Percentiles rank a stretch among this genome's conserved stretches.
These are phyloP conservation scores for Mesembryanthemum crystallinum DNA, from an alignment of 148 eudicot species.

Conservation along the genomic window DNA sequence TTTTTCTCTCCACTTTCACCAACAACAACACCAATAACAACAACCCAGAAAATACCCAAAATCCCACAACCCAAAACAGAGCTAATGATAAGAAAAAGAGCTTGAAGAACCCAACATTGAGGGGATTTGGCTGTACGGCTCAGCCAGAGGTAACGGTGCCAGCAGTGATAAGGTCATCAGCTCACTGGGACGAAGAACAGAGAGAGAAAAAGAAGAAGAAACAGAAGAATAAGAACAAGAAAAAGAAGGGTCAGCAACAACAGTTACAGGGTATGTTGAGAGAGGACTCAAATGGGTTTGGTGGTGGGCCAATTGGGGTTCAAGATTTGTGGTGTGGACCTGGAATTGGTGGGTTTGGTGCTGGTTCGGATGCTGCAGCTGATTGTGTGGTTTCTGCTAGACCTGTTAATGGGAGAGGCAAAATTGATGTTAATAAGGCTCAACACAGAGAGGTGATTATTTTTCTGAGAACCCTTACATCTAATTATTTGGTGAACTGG, in stretches of 20 bases:
- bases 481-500: neutral
- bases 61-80: neutral
- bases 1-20: slow-evolving; percentile 40
- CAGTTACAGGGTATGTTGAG: slow-evolving; percentile 23
- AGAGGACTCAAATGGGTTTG: slow-evolving; percentile 18
- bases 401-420: slow-evolving; percentile 42
- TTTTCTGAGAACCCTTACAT: neutral
- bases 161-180: slow-evolving; percentile 60
- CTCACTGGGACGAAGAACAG: slow-evolving; percentile 52
- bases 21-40: slow-evolving; percentile 4
- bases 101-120: slow-evolving; percentile 39
- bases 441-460: slow-evolving; percentile 48
- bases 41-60: neutral
- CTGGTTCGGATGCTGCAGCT: slow-evolving; percentile 52
- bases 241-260: slow-evolving; percentile 27
- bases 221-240: slow-evolving; percentile 33
- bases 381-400: slow-evolving; percentile 57
- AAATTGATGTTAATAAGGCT: slow-evolving; percentile 50
- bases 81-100: slow-evolving; percentile 38
- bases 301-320: slow-evolving; percentile 20
- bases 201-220: slow-evolving; percentile 27
- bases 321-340: slow-evolving; percentile 95
- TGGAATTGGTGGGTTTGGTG: slow-evolving; percentile 4
- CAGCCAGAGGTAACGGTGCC: slow-evolving; percentile 70
- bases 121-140: slow-evolving; percentile 78